phyloP scores from a whole-genome alignment of 2,329 filamentous ascomycete genomes.

The Decorospora gaudefroyi region DNA sequence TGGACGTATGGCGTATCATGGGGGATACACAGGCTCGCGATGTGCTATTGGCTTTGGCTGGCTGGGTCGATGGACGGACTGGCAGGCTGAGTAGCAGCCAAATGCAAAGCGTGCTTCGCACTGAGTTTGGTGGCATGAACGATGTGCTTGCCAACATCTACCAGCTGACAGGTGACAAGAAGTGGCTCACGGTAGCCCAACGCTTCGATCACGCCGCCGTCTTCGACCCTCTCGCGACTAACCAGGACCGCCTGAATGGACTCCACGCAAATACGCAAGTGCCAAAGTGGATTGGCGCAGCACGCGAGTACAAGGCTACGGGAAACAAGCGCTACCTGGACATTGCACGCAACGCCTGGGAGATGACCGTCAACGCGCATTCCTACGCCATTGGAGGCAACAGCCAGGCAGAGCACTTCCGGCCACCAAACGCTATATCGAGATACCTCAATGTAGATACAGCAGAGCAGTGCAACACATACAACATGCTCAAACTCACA shows the following conservation, averaged over 20 bases:
- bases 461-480: conserved; percentile 59
- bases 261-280: conserved; percentile 60
- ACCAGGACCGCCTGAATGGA: conserved; percentile 54
- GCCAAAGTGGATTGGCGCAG: conserved; percentile 60
- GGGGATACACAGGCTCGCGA: conserved; percentile 52
- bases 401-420: conserved; percentile 60
- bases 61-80: conserved; percentile 58
- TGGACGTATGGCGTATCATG: conserved; percentile 56
- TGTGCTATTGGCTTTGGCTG: conserved; percentile 53
- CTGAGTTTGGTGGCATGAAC: conserved; percentile 61
- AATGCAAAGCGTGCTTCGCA: conserved; percentile 57
- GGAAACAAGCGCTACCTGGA: conserved; percentile 53
- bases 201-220: conserved; percentile 58
- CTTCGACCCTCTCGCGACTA: conserved; percentile 54
- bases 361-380: conserved; percentile 54
- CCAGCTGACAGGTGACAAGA: conserved; percentile 52
- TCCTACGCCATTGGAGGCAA: conserved; percentile 61
- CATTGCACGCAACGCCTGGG: conserved; percentile 58
- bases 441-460: conserved; percentile 54
- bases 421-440: conserved; percentile 53
- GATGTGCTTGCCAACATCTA: conserved; percentile 57
- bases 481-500: conserved; percentile 63
- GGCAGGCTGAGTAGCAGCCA: conserved; percentile 49
- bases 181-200: conserved; percentile 55
- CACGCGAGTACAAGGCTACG: conserved; percentile 56